Evolutionary conservation across 1,284 basidiomycete species (phyloP).

Genomic region (Anthracocystis panici-leucophaei): DNA sequence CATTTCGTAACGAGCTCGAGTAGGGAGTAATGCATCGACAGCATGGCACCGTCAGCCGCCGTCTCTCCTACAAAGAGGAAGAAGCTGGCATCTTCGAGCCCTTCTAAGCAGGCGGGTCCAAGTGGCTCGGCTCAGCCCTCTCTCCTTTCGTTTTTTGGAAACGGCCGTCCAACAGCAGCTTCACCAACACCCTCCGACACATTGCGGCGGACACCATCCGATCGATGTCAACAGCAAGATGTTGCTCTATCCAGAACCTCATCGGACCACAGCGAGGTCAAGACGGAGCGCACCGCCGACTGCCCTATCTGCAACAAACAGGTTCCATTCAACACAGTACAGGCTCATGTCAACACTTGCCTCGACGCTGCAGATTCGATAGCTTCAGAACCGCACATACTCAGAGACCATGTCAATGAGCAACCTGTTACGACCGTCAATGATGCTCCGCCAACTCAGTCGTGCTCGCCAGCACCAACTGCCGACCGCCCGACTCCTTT

Average conservation of each 20-base stretch:
- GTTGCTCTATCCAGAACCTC: background rate
- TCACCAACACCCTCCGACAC: slow-evolving; percentile 7
- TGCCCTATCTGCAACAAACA: slow-evolving; percentile 45
- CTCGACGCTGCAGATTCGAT: slow-evolving; percentile 37
- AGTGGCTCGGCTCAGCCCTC: slow-evolving; percentile 39
- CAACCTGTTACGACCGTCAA: background rate
- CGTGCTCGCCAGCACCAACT: slow-evolving; percentile 27
- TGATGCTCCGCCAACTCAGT: background rate
- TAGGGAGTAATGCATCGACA: slow-evolving; percentile 19
- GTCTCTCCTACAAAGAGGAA: slow-evolving; percentile 44
- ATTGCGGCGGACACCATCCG: slow-evolving; percentile 4
- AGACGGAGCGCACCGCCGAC: slow-evolving; percentile 24
- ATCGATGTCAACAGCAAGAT: background rate
- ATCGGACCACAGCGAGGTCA: background rate
- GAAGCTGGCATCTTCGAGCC: slow-evolving; percentile 37
- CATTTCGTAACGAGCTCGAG: background rate
- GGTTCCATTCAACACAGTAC: slow-evolving; percentile 41
- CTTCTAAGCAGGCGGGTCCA: slow-evolving; percentile 27
- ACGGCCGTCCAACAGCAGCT: slow-evolving; percentile 14
- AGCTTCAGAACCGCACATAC: slow-evolving; percentile 9
- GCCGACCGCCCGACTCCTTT: background rate
- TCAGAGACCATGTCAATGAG: slow-evolving; percentile 30
- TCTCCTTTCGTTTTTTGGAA: slow-evolving; percentile 45
- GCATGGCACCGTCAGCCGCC: slow-evolving; percentile 35
- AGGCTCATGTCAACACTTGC: slow-evolving; percentile 53